Conservation (phyloP, 1,284 basidiomycete genomes). For the Marasmius oreades region DNA sequence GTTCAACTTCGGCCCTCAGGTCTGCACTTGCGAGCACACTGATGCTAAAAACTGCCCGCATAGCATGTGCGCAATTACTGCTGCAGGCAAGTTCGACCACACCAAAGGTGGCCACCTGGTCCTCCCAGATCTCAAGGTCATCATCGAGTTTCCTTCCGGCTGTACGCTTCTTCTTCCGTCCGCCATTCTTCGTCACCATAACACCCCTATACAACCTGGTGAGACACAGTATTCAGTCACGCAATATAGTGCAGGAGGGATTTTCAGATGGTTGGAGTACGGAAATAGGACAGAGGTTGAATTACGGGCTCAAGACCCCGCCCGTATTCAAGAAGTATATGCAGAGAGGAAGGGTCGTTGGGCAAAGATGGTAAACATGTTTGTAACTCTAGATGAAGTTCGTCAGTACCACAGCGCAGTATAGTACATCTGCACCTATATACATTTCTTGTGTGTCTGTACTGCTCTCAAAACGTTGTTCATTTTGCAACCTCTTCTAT, state of each 20-base stretch:
- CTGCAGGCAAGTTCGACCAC: neutral
- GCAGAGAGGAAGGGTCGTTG: neutral
- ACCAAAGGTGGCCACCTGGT: slow-evolving; percentile 1
- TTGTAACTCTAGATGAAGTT: neutral
- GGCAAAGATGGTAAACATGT: neutral
- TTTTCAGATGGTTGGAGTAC: neutral
- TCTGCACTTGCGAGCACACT: neutral
- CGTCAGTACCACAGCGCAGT: neutral
- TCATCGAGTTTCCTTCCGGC: neutral
- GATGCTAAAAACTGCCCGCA: neutral
- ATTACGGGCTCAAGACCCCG: neutral
- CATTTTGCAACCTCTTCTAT: too few species aligned
- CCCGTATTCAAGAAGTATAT: neutral
- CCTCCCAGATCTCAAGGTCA: neutral
- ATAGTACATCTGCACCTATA: too few species aligned
- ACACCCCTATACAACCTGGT: neutral
- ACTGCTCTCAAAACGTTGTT: too few species aligned
- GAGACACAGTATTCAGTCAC: neutral
- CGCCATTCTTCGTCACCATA: neutral
- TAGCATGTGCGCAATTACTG: neutral
- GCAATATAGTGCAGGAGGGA: neutral
- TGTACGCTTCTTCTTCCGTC: neutral
- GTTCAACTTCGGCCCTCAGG: neutral
- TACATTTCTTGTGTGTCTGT: too few species aligned
- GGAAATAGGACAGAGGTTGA: neutral